A percentile compares a stretch with the other conserved stretches of the same genome.
Evolutionary conservation across 768 basidiomycete genomes (phyloP).

Genomic region (Exidia glandulosa): DNA sequence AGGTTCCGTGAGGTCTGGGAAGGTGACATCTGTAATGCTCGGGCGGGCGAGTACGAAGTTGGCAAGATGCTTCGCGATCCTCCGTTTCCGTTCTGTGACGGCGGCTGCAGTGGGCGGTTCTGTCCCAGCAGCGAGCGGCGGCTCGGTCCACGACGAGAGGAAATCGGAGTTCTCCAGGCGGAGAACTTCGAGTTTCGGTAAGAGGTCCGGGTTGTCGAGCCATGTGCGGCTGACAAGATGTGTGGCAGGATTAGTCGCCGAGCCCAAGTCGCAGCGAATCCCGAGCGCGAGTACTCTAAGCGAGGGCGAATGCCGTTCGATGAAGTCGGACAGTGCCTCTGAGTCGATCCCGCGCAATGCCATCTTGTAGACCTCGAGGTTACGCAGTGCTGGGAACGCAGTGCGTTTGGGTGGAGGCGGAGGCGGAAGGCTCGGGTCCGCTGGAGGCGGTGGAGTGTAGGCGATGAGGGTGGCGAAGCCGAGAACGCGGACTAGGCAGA

Average conservation of each 20-base stretch:
- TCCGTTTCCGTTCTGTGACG: neutral
- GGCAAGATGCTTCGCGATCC: neutral
- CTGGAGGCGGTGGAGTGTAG: neutral
- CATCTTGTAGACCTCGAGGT: neutral
- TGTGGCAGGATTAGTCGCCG: neutral
- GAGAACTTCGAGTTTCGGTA: neutral
- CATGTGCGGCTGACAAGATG: neutral
- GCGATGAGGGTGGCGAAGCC: neutral
- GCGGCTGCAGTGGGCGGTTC: neutral
- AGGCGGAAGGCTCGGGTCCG: neutral
- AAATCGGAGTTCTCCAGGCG: neutral
- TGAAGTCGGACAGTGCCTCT: neutral
- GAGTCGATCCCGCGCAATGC: neutral
- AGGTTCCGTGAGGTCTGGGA: neutral
- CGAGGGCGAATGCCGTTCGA: neutral
- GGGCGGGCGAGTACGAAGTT: neutral
- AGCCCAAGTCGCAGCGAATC: neutral
- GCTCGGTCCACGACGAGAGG: neutral
- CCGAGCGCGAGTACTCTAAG: neutral
- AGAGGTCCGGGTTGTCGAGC: neutral
- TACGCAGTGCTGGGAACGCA: neutral
- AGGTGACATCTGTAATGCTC: neutral
- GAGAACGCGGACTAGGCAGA: neutral
- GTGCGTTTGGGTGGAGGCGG: neutral
- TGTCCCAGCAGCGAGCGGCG: neutral